Evolutionary conservation across 1,284 basidiomycete species (phyloP), one percentile per base, ranked within the genome.

Genomic region (Cutaneotrichosporon cavernicola): DNA sequence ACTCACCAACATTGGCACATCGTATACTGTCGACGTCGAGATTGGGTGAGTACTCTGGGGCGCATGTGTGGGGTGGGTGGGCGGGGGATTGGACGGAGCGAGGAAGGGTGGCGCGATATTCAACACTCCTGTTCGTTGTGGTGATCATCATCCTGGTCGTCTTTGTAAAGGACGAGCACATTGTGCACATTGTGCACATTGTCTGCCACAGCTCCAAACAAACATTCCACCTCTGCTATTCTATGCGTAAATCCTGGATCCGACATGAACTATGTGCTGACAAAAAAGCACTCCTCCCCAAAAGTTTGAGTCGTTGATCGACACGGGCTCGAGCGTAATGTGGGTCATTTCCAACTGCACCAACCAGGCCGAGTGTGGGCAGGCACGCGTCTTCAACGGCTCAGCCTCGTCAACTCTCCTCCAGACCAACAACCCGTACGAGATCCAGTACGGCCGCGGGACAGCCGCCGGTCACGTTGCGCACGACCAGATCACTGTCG

Each of bases 321-420:
- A 86, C 75, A 86, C 85, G 26, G 85, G 85, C 43, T 86, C 85
- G 18, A 81, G 84, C 49, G 85, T 86, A 77, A 74, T 86, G 2
- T 81, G 79, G 80, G 70, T 85, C 40, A 78, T 76, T 7, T 65
- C 66, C 16, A 57, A 60, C 22, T 62, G 58, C 30, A 72, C 67
- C 32, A 64, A 61, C 58, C 11, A 31, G 26, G 38, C 43, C 50
- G 62, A 75, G 10, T 66, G 69, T 13, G 38, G 63, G 2, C 69
- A 68, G n/a, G 59, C 61, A 16, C 64, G 61, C n/a, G 9, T 56
- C 36, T 66, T 61, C 58, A 53, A 65, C 51, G 36, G 58, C 11
- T 30, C 52, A 4, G 59, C 60, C 38, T 70, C 71, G 26, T 58
- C 62, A 22, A 58, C 70, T 0, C 78, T 78, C 63, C 65, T 65